Evolutionary conservation across 2,329 filamentous ascomycete genomes (phyloP).

Genomic region (Monosporascus sp.): DNA sequence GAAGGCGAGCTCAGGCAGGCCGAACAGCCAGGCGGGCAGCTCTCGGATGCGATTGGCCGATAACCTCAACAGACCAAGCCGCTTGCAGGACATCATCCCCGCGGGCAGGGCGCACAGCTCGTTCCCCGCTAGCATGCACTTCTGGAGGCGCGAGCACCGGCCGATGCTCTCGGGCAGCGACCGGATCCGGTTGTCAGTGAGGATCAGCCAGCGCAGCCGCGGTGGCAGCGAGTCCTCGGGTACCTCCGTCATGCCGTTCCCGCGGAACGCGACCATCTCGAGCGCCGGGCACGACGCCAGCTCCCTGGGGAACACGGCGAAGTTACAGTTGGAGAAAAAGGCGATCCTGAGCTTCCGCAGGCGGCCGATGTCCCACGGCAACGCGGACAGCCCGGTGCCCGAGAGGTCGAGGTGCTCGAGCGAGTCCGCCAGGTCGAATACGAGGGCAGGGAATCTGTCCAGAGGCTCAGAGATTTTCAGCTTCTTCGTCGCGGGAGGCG

Average conservation of each 20-base stretch:
- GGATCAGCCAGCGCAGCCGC: conserved; percentile 40
- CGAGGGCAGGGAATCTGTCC: conserved; percentile 31
- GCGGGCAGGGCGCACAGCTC: conserved; percentile 31
- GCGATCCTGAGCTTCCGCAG: conserved; percentile 39
- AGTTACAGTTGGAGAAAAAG: conserved; percentile 42
- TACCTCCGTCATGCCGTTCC: conserved; percentile 37
- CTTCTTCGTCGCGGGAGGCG: conserved; percentile 16
- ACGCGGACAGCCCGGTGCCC: conserved; percentile 33
- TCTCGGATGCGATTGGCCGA: conserved; percentile 33
- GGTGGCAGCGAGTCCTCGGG: conserved; percentile 36
- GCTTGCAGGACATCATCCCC: conserved; percentile 37
- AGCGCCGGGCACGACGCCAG: conserved; percentile 37
- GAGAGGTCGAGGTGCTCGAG: conserved; percentile 45
- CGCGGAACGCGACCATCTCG: conserved; percentile 45
- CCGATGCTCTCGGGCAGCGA: conserved; percentile 36
- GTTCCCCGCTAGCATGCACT: conserved; percentile 46
- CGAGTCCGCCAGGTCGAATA: conserved; percentile 34
- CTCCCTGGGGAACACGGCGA: conserved; percentile 34
- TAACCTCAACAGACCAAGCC: conserved; percentile 38
- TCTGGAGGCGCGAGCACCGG: conserved; percentile 35
- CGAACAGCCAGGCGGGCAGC: conserved; percentile 38
- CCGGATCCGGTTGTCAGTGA: conserved; percentile 39
- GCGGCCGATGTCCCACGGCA: conserved; percentile 33
- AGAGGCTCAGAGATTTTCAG: conserved; percentile 31
- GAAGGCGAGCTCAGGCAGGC: conserved; percentile 39